A percentile compares a stretch with the other conserved stretches of the same genome.
Conservation (phyloP, 2,329 filamentous ascomycete genomes). For the Calycina herbarum region DNA sequence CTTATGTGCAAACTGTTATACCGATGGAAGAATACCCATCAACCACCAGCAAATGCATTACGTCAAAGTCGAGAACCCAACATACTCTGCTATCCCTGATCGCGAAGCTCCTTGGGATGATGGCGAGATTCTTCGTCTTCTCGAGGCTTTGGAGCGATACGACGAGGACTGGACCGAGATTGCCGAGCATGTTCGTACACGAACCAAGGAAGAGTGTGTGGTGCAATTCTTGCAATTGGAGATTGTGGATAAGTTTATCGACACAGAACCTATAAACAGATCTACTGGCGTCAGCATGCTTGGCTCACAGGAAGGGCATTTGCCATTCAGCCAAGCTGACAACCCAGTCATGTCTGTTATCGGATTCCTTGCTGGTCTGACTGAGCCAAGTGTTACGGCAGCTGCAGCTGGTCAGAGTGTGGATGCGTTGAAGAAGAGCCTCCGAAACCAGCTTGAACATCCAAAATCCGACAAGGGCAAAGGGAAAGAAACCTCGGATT, state of each 20-base stretch:
- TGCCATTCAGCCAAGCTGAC: conserved; percentile 89
- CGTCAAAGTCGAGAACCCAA: conserved; percentile 84
- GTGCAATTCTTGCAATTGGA: conserved; percentile 94
- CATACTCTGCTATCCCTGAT: conserved; percentile 75
- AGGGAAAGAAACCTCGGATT: conserved; percentile 52
- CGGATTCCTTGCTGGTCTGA: conserved; percentile 86
- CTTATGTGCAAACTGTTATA: conserved; percentile 86
- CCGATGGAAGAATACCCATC: conserved; percentile 78
- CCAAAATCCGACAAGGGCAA: conserved; percentile 59
- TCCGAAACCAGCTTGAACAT: conserved; percentile 76
- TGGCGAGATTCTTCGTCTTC: conserved; percentile 80
- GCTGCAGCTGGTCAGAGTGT: conserved; percentile 87
- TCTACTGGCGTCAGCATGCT: conserved; percentile 64
- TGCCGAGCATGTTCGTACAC: conserved; percentile 85
- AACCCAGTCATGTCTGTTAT: conserved; percentile 97
- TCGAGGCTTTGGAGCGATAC: conserved; percentile 89
- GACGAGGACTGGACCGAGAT: conserved; percentile 96
- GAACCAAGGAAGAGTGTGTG: conserved; percentile 93
- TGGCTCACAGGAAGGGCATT: conserved; percentile 71
- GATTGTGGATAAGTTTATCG: conserved; percentile 95
- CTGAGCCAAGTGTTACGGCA: conserved; percentile 85
- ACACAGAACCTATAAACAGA: conserved; percentile 64
- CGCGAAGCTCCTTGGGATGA: conserved; percentile 89
- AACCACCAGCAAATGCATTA: conserved; percentile 81
- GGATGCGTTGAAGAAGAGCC: conserved; percentile 76